Evolutionary conservation across 73 alveolate genomes (phyloP), one percentile per base, ranked within the genome.

Genomic region (Paramecium primaurelia): DNA sequence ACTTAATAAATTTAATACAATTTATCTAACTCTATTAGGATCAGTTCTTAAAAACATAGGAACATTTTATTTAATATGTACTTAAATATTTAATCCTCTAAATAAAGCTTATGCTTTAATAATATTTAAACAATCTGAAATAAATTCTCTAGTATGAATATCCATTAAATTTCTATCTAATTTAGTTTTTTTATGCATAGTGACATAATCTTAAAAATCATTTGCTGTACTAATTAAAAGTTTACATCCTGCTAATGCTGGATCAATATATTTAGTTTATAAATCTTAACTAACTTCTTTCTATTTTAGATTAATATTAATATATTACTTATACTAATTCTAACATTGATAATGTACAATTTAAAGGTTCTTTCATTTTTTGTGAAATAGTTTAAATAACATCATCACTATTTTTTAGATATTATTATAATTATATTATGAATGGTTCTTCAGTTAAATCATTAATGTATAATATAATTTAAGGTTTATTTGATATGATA

Each of bases 1-100:
- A 73, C 58, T 38, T 73, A 73, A 73, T 25, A 73, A 73, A 73
- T 38, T 73, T 9, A 40, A 14, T 11, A 73, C 22, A 16, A 73
- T 73, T 36, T 73, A 38, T 73, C 87, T 73, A 37, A 73, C 58
- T 73, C 87, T 73, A 73, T 73, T 73, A 12, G 87, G 87, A 73
- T 73, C 87, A 36, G 87, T 73, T 37, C 87, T 32, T n/a, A 73
- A n/a, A 73, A 73, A 73, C 47, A 37, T 37, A 12, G 87, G 87
- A 32, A 73, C 87, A 30, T 36, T 37, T 22, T 73, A 12, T 73
- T 73, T 73, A 38, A 73, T 36, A 34, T 73, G 16, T 0, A 73
- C 32, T 40, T 32, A 4, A 1, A 73, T 73, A 73, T 38, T 73
- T 8, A 73, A 16, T 36, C 87, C 87, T 38, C 59, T 73, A 73